Base-by-base conservation (phyloP, 140 eudicot genomes). In the Flaveria floridana region DNA sequence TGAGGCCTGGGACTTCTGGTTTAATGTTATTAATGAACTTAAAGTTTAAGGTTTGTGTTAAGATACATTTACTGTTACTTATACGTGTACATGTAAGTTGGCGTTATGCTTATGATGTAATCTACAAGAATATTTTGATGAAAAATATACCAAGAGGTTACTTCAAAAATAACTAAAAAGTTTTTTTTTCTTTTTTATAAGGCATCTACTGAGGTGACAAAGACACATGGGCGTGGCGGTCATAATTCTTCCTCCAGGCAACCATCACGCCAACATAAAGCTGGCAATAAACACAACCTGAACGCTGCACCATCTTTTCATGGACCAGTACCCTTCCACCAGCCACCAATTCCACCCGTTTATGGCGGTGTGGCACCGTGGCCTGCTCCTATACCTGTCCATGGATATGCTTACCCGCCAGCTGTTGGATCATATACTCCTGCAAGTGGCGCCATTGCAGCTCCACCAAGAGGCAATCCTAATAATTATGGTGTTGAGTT, bases 361-460 rank as follows among this genome's bases (percentile, higher is more conserved):
- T 89, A 79, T 79, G 87, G 84, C 12, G 61, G 82, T 58, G 81
- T 87, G 89, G 87, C 85, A 30, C 91, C 94, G 18, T 69, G 85
- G 75, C 83, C 89, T 3, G 79, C 86, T 4, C 96, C 82, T 56
- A 73, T 88, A 21, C 84, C 89, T 55, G 83, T 78, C 16, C 84
- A 76, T 74, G 93, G 93, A 65, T 91, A 87, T 62, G 84, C 74
- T 53, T 85, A 80, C 79, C 96, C 81, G 62, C 86, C 88, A 13
- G 71, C 66, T 44, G 77, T 80, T n/a, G 80, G 83, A 69, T 71
- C 96, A 14, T 85, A 81, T 73, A 75, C 90, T 51, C 84, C 86
- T 5, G 71, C 58, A 41, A 81, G 82, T 85, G 90, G 90, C 26
- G 44, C 84, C 57, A 18, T 76, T 56, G 75, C 73, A 30, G 79